Percentiles rank a stretch among this genome's conserved stretches.
phyloP scores from a whole-genome alignment of 176 grass and related monocot genomes.

The Avena atlantica region DNA sequence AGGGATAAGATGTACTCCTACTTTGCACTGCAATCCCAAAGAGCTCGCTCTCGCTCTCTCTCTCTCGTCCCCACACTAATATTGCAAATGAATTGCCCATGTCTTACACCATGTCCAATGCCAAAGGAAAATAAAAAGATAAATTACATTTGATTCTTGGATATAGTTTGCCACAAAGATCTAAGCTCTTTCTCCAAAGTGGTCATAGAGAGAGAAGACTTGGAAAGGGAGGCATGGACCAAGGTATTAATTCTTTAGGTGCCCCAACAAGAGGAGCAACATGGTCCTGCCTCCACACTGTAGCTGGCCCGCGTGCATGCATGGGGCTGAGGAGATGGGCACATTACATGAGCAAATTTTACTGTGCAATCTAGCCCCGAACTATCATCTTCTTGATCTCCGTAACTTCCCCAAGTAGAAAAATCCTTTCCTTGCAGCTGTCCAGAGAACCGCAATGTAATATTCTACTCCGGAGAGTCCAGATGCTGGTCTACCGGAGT shows the following conservation, averaged over 20 bases:
- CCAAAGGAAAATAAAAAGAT: constrained; percentile 25
- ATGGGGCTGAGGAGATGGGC: constrained; percentile 43
- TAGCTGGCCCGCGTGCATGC: constrained; percentile 14
- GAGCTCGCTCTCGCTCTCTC: neutral
- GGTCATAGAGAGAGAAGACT: constrained; percentile 37
- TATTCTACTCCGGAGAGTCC: constrained; percentile 28
- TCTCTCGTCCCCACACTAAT: neutral
- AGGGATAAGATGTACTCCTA: neutral
- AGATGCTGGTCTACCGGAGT: neutral
- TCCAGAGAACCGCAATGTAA: constrained; percentile 20
- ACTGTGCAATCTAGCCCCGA: constrained; percentile 27
- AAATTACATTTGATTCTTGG: constrained; percentile 26
- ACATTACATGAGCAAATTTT: constrained; percentile 45
- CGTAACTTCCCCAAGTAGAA: constrained; percentile 22
- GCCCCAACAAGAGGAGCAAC: constrained; percentile 47
- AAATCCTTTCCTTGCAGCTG: constrained; percentile 10
- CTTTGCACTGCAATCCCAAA: constrained; percentile 14
- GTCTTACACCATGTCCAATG: constrained; percentile 32
- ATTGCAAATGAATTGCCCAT: constrained; percentile 28
- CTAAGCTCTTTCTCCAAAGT: constrained; percentile 43
- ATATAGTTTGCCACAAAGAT: constrained; percentile 42
- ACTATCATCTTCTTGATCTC: neutral
- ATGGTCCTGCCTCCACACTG: constrained; percentile 47
- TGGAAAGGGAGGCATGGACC: constrained; percentile 35
- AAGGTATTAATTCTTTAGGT: constrained; percentile 34